Base-by-base conservation (phyloP, 2,329 filamentous ascomycete genomes). In the Alternaria viburni region DNA sequence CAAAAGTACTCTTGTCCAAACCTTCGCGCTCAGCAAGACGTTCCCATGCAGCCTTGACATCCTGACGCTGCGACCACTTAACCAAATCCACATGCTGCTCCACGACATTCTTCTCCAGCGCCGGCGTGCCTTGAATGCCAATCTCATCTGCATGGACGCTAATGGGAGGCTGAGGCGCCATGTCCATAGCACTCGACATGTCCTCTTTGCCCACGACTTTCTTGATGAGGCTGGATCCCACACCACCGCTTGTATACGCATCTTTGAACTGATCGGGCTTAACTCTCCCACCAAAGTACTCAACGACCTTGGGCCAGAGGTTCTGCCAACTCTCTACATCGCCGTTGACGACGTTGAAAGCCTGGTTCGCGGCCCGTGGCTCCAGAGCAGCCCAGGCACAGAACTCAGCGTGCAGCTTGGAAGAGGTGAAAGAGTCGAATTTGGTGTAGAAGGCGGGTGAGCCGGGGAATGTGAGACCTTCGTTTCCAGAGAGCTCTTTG, bases 321-420 rank as follows among this genome's bases (percentile, higher is more conserved):
- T 79, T 77, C 67, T 82, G 77, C 80, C 81, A 83, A 57, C 72
- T 79, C 63, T 81, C 76, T 1, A 73, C 69, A 61, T 83, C 81
- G 44, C 81, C 81, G 49, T 83, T 83, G 44, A 79, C 72, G 8
- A 82, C 76, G 64, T 83, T 83, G 73, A 83, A 83, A 3, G 78
- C 80, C 57, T 83, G 69, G 60, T 82, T 80, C 8, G 68, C 77
- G 1, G 78, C 77, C 4, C 72, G 68, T 2, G 78, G 73, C 28
- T 75, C 75, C 13, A 74, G 58, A 4, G 74, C 77, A 1, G 74
- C 77, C 77, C 75, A 80, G 17, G 68, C 51, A 47, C 71, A 77
- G 50, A 80, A 79, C 8, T 71, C 49, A 1, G 70, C 74, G 59
- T 77, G 71, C 8, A 78, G 54, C 19, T 67, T 69, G 7, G 65